Percentiles rank a stretch among this genome's conserved stretches.
These are phyloP conservation scores for Schizosaccharomyces lindneri DNA, from an alignment of 805 yeast genomes.

Conservation along the genomic window DNA sequence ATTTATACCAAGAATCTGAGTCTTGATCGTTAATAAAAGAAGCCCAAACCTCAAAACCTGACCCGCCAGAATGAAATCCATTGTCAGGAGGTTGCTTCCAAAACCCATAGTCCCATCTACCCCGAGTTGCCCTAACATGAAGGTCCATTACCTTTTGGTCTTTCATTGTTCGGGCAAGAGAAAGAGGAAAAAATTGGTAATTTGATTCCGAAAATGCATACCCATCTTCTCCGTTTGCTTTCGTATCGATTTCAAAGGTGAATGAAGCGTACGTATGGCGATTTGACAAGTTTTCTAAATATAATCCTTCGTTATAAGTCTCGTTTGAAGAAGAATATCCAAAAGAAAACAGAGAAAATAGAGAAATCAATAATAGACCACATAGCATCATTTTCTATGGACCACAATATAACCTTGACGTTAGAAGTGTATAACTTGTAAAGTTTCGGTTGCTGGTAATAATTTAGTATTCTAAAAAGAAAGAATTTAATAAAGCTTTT, in stretches of 20 bases:
- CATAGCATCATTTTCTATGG: not conserved
- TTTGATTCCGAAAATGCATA: not conserved
- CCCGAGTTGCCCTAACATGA: constrained; percentile 72
- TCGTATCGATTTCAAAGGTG: not conserved
- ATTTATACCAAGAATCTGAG: constrained; percentile 29
- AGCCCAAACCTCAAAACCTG: constrained; percentile 89
- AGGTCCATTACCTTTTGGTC: constrained; percentile 45
- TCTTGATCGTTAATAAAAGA: constrained; percentile 36
- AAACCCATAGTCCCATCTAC: constrained; percentile 74
- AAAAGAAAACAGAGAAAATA: not conserved
- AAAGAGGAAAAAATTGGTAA: constrained; percentile 40
- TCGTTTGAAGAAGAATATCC: not conserved
- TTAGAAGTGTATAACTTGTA: no score
- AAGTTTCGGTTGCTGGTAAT: no score
- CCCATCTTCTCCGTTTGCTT: not conserved
- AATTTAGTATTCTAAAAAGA: no score
- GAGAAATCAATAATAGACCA: not conserved
- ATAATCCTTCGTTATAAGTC: not conserved
- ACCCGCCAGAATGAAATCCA: constrained; percentile 64
- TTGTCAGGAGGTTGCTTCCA: constrained; percentile 65
- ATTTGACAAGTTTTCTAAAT: not conserved
- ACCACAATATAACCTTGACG: no score
- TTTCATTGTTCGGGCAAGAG: constrained; percentile 52
- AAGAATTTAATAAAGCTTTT: no score
- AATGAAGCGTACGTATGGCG: not conserved